Evolutionary conservation across 306 rosid species (phyloP).

Genomic region (Parietaria judaica): DNA sequence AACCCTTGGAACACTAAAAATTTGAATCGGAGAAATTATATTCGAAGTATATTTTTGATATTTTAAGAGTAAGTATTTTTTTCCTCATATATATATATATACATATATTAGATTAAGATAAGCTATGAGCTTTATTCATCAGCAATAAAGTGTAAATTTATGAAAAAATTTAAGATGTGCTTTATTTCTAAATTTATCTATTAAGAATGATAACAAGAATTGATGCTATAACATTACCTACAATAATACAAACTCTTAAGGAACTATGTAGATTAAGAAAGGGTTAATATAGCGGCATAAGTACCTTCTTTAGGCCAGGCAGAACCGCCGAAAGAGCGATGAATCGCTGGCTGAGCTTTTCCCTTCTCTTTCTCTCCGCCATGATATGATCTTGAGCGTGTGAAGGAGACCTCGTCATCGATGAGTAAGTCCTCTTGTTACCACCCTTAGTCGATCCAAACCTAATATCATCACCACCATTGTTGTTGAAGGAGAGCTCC

Average conservation of each 20-base stretch:
- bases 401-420: conserved; percentile 23
- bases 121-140: background rate
- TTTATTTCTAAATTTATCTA: background rate
- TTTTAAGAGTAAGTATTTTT: too few relatives aligned
- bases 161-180: background rate
- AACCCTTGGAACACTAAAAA: background rate
- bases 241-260: too few relatives aligned
- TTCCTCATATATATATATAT: background rate
- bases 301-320: conserved; percentile 73
- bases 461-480: conserved; percentile 13
- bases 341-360: conserved; percentile 67
- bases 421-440: conserved; percentile 26
- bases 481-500: background rate
- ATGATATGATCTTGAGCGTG: conserved; percentile 63
- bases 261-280: too few relatives aligned
- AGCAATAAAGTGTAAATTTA: background rate
- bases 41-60: background rate
- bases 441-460: conserved; percentile 19
- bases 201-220: background rate
- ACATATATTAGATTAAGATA: background rate
- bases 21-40: background rate
- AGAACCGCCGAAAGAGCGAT: conserved; percentile 71
- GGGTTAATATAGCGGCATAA: background rate
- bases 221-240: too few relatives aligned
- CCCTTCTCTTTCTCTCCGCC: conserved; percentile 75